Percentiles rank a stretch among this genome's conserved stretches.
Evolutionary conservation across 441 rosid species (phyloP).

Genomic region (Rhodomyrtus psidioides): DNA sequence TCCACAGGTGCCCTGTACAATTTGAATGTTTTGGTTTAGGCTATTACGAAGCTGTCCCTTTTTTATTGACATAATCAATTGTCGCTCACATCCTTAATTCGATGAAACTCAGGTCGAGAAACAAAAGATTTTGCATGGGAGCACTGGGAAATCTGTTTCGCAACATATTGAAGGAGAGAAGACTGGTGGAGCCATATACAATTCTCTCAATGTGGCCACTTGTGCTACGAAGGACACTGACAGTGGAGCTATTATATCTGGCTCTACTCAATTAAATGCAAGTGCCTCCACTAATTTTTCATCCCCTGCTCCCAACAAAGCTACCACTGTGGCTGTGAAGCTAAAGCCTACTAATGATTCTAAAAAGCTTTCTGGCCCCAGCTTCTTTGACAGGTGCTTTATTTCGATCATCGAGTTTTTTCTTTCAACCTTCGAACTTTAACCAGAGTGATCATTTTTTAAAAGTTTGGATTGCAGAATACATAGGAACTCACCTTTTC

Average conservation of each 20-base stretch:
- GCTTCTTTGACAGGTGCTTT: constrained; percentile 77
- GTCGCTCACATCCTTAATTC: background rate
- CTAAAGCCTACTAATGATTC: constrained; percentile 24
- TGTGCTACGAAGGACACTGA: constrained; percentile 8
- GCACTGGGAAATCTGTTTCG: constrained; percentile 36
- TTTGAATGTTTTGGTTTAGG: background rate
- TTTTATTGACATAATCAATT: background rate
- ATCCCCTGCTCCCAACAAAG: constrained; percentile 13
- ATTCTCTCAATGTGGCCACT: constrained; percentile 4
- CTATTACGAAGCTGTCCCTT: background rate
- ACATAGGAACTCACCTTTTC: background rate
- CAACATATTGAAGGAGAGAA: constrained; percentile 14
- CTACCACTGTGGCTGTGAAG: constrained; percentile 21
- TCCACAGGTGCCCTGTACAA: background rate
- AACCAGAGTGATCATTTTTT: background rate
- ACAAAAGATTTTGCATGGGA: constrained; percentile 70
- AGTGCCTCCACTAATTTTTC: constrained; percentile 20
- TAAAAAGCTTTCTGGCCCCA: constrained; percentile 38
- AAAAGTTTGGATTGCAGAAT: background rate
- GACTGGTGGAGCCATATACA: constrained; percentile 7
- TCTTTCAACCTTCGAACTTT: background rate
- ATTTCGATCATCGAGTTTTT: background rate
- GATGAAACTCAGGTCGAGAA: constrained; percentile 60
- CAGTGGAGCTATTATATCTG: constrained; percentile 15
- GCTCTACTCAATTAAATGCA: constrained; percentile 20